Base-by-base conservation (phyloP, 257 asterid species). In the Plantago elongata region DNA sequence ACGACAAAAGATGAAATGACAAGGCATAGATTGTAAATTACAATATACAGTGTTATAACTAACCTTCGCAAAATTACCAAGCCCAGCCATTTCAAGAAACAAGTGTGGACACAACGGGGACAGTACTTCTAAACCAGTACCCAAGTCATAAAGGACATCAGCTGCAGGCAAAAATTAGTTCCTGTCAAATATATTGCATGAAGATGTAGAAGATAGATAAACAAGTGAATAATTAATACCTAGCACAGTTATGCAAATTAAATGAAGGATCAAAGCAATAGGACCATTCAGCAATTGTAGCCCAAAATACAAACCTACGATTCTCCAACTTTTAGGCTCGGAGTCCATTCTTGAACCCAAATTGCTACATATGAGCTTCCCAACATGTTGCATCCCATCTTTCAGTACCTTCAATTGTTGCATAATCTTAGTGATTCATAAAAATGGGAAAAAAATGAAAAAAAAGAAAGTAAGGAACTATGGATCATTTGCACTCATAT, bases 321-420 rank as follows among this genome's bases (percentile, higher is more conserved):
- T 73, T 79, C 99, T 84, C 96, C 97, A 93, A 65, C 94, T 63
- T 74, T 89, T 93, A 43, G 99, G 99, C 76, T 93, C 99, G 0
- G 99, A 93, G 71, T 92, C 99, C 99, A 92, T 92, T 70, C 97
- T 84, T 62, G 97, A 87, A 63, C 99, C 99, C 77, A 92, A 79
- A 69, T 85, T 92, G 84, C 99, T 92, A 54, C 97, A 89, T 63
- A 92, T 82, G 65, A 92, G 84, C 77, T 92, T 92, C 38, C 99
- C 97, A 43, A 82, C 95, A 67, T 93, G 99, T 70, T 87, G 88
- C 99, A 93, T 93, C 13, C 99, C 99, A 67, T 93, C 99, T 75
- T 85, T 93, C 52, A 93, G 73, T 66, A 92, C 72, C 97, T 93
- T 90, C 72, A 83, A 17, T 29, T 46, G 45, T 60, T 56, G 14